Evolutionary conservation across 2,329 filamentous ascomycete species (phyloP).

Genomic region (Conoideocrella luteorostrata): DNA sequence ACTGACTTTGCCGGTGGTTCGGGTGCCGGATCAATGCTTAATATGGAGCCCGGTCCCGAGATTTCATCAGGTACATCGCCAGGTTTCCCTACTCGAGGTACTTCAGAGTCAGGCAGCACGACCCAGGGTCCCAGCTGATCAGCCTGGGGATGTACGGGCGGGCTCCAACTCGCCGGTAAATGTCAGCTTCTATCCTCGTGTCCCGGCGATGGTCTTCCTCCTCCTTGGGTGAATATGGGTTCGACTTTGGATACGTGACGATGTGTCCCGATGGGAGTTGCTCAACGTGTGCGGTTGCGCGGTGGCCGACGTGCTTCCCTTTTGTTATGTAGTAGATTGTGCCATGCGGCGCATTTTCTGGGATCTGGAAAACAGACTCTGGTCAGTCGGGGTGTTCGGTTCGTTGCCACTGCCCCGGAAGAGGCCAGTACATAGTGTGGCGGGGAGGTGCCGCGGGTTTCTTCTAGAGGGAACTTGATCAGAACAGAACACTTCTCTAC

Average conservation of each 20-base stretch:
- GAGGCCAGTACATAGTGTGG: conserved; percentile 10
- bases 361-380: conserved; percentile 16
- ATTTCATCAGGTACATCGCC: too few relatives aligned
- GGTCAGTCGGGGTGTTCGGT: conserved; percentile 14
- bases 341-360: conserved; percentile 10
- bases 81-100: too few relatives aligned
- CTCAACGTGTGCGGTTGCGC: conserved; percentile 16
- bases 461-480: too few relatives aligned
- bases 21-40: conserved; percentile 19
- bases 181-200: conserved; percentile 16
- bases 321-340: conserved; percentile 17
- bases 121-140: too few relatives aligned
- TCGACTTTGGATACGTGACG: conserved; percentile 16
- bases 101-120: too few relatives aligned
- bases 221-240: conserved; percentile 16
- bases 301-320: conserved; percentile 12
- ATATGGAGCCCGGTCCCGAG: too few relatives aligned
- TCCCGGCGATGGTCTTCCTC: conserved; percentile 5
- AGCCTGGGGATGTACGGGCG: too few relatives aligned
- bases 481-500: too few relatives aligned
- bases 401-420: conserved; percentile 16
- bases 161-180: conserved; percentile 16
- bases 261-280: conserved; percentile 16
- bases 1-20: conserved; percentile 30
- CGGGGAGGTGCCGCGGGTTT: too few relatives aligned